phyloP scores from a whole-genome alignment of 352 stramenopile genomes.

The Pythium plurisporium region DNA sequence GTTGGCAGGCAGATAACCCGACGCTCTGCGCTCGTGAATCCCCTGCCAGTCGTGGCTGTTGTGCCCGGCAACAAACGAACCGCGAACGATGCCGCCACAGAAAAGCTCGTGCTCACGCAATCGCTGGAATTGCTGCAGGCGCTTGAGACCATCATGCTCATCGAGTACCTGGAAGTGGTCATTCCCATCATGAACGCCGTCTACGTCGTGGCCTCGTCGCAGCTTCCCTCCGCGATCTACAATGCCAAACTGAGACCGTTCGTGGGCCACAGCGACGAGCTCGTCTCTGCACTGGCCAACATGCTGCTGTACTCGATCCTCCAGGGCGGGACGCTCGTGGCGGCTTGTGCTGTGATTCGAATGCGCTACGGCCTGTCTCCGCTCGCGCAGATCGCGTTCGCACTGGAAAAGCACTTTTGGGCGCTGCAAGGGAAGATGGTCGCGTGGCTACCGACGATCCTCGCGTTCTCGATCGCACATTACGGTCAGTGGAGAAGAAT shows the following conservation, averaged over 20 bases:
- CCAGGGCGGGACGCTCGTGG: neutral
- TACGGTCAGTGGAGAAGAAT: conserved; percentile 9
- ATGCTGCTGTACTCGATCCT: neutral
- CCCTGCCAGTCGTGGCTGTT: neutral
- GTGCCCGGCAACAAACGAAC: no score
- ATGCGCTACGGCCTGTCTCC: conserved; percentile 9
- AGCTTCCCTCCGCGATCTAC: conserved; percentile 28
- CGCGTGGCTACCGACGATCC: conserved; percentile 11
- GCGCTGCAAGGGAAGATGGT: conserved; percentile 16
- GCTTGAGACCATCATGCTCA: conserved; percentile 8
- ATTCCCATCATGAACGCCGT: conserved; percentile 3
- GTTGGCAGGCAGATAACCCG: no score
- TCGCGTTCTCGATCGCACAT: conserved; percentile 16
- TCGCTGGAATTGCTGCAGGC: conserved; percentile 7
- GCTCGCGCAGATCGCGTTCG: conserved; percentile 1
- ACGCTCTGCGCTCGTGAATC: neutral
- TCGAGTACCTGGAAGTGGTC: conserved; percentile 19
- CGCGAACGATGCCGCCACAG: neutral
- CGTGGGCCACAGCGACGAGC: conserved; percentile 32
- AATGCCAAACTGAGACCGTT: conserved; percentile 56
- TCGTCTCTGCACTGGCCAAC: conserved; percentile 28
- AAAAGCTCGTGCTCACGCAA: neutral
- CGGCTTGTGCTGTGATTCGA: conserved; percentile 1
- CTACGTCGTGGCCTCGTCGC: neutral
- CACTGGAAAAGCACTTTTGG: conserved; percentile 10